Conservation (phyloP, 192 early-diverging fungal genomes). For the Linnemannia exigua region DNA sequence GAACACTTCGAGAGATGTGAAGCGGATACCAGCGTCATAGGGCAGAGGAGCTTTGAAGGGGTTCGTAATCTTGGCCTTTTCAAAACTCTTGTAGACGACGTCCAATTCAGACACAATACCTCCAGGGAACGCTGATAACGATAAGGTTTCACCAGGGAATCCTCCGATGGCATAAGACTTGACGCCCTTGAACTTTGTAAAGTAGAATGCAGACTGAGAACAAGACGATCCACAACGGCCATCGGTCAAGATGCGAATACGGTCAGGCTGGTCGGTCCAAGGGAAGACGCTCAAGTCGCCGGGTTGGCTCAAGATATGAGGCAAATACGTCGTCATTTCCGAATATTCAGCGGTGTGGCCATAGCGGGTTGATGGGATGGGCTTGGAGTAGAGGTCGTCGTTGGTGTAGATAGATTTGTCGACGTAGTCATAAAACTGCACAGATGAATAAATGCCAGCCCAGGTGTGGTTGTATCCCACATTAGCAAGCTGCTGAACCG, state of each 20-base stretch:
- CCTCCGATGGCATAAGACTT: conserved; percentile 28
- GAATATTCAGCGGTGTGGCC: conserved; percentile 6
- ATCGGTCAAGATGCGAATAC: conserved; percentile 21
- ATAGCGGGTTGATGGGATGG: not conserved
- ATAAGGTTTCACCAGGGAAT: not conserved
- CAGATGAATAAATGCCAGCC: too few relatives aligned
- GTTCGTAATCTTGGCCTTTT: not conserved
- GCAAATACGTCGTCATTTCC: not conserved
- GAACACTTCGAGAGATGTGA: not conserved
- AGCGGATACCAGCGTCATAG: not conserved
- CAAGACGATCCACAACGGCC: conserved; percentile 41
- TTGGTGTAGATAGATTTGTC: not conserved
- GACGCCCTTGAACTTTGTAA: conserved; percentile 13
- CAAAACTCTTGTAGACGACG: not conserved
- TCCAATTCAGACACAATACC: not conserved
- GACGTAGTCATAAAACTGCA: not conserved
- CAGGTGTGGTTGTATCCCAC: not conserved
- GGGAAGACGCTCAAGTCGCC: not conserved
- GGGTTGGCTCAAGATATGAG: not conserved
- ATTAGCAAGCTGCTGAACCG: not conserved
- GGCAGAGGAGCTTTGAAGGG: not conserved
- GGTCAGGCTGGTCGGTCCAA: conserved; percentile 24
- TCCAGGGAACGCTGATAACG: conserved; percentile 29
- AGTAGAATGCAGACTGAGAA: conserved; percentile 11
- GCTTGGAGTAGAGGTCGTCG: conserved; percentile 8